Conservation (phyloP, 2,329 filamentous ascomycete species). For the Apiospora malaysiana region DNA sequence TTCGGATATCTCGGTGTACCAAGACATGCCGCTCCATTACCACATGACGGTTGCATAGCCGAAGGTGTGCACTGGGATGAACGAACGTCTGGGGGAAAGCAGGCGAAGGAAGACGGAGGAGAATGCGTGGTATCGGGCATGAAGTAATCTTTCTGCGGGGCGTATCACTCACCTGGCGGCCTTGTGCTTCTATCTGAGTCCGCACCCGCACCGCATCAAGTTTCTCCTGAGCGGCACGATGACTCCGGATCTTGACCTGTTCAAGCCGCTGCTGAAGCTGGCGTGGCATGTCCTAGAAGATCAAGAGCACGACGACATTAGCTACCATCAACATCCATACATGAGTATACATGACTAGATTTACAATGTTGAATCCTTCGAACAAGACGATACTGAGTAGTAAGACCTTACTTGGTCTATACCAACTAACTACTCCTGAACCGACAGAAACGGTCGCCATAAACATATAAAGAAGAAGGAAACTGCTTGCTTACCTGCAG, state of each 20-base stretch:
- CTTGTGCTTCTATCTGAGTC: constrained; percentile 14
- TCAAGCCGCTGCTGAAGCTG: constrained; percentile 22
- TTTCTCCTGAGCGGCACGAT: constrained; percentile 21
- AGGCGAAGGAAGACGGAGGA: background rate
- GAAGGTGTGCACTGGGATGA: background rate
- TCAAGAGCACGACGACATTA: background rate
- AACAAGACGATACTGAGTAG: background rate
- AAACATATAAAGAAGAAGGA: background rate
- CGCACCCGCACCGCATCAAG: constrained; percentile 19
- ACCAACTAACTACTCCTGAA: too few species aligned
- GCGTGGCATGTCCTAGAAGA: constrained; percentile 1
- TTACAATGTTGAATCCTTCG: background rate
- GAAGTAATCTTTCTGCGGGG: background rate
- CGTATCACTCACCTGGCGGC: constrained; percentile 15
- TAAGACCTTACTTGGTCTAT: too few species aligned
- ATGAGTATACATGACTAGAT: background rate
- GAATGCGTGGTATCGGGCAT: background rate
- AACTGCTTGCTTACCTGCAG: background rate
- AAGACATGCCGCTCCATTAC: background rate
- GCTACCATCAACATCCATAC: background rate
- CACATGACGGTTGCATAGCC: background rate
- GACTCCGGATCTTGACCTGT: constrained; percentile 6
- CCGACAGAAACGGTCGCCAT: background rate
- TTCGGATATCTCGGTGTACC: background rate
- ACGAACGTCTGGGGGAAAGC: background rate